These are phyloP conservation scores for Phytophthora vignae DNA, from an alignment of 352 stramenopile genomes.

Conservation along the genomic window DNA sequence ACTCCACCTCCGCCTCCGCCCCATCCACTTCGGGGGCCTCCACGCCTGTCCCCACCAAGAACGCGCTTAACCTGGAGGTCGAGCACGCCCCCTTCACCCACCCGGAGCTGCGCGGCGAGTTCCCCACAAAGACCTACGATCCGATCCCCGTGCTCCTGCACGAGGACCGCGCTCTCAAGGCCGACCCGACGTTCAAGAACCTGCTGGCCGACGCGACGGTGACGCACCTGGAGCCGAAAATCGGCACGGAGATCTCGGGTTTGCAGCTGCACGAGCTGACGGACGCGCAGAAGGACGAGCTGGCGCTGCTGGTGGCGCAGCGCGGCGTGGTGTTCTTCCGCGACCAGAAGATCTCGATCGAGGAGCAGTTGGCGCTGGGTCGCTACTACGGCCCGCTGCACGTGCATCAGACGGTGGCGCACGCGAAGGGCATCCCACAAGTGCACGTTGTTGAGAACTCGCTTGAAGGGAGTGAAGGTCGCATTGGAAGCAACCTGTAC, in stretches of 20 bases:
- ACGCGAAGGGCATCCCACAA: constrained; percentile 23
- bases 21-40: background rate
- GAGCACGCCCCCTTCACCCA: constrained; percentile 23
- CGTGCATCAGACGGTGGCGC: constrained; percentile 18
- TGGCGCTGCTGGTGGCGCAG: constrained; percentile 25
- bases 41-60: constrained; percentile 26
- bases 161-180: constrained; percentile 28
- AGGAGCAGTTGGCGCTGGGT: constrained; percentile 27
- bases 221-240: constrained; percentile 30
- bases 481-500: background rate
- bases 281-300: constrained; percentile 27
- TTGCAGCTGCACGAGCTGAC: constrained; percentile 32
- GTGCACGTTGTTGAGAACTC: constrained; percentile 29
- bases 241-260: constrained; percentile 30
- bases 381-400: constrained; percentile 32
- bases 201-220: constrained; percentile 21
- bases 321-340: constrained; percentile 31
- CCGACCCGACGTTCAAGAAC: constrained; percentile 35
- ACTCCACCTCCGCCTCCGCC: background rate
- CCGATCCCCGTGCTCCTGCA: constrained; percentile 27
- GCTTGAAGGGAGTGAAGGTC: constrained; percentile 3
- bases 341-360: constrained; percentile 27
- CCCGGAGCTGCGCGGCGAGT: constrained; percentile 18
- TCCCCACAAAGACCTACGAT: constrained; percentile 28
- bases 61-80: constrained; percentile 31